Evolutionary conservation across 805 yeast species (phyloP), one percentile per base, ranked within the genome.

Genomic region (Jamesozyma lodderae): DNA sequence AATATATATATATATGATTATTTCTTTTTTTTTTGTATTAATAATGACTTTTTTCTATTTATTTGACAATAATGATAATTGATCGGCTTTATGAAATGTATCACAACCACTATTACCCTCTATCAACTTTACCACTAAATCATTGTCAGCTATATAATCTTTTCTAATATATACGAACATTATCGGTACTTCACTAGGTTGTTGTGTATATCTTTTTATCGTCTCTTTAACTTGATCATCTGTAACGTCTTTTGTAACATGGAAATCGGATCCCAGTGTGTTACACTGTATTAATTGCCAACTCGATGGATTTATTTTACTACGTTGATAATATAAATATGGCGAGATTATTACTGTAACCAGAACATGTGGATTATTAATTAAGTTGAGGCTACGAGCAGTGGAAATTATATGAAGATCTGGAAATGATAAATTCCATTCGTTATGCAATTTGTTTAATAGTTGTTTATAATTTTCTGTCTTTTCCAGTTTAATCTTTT

Each of bases 371-470:
- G 60, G 57, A 14, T 45, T 47, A 23, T 55, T 56, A 16, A 57
- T 47, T n/a, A 55, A 41, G 0, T 50, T 49, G 28, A 53, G n/a
- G 10, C 38, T 35, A 28, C 47, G 51, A 0, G 60, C 62, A 6
- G 45, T 44, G 10, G 48, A 38, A 17, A 55, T 47, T 4, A 57
- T 45, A 14, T 45, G 41, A 11, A 38, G 25, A 22, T 58, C 59
- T 7, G 62, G 62, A 25, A 48, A 45, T 1, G 58, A 46, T 13
- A 59, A 24, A 31, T 57, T 55, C 55, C 53, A 54, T 30, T 51
- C 56, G 7, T 44, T 41, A 15, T 55, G 51, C 30, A 57, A 39
- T 23, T 44, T 49, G 17, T 51, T 49, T 7, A 55, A 45, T 6
- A 54, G 16, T n/a, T 47, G 47, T 39, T 52, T 54, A 41, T 57